Base-by-base conservation (phyloP, 495 filamentous ascomycete genomes). In the Aspergillus heteromorphus region DNA sequence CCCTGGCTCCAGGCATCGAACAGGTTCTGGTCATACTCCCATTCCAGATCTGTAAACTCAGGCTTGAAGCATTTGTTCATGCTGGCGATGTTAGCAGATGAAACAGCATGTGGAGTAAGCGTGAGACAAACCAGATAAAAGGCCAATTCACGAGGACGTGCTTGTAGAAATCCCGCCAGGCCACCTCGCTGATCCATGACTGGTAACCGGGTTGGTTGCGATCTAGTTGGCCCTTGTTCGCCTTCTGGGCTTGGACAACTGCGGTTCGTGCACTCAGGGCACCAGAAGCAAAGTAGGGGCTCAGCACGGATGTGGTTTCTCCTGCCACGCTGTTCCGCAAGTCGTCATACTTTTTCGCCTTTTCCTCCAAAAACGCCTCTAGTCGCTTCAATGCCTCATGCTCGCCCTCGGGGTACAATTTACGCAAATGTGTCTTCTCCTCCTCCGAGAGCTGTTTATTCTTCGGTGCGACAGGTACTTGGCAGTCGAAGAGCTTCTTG, bases 61-160 rank as follows among this genome's bases (percentile, higher is more conserved):
- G 86, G 84, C 61, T 96, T 96, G 79, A 92, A 96, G 11, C 91
- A 88, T 60, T 93, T 96, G 73, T 87, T 87, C 92, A 96, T 96
- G 67, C 89, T 88, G 31, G 21, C 38, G 20, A 0, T 2, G 63
- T 51, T 55, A 50, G 31, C 18, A 49, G 10, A 27, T 19, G 20
- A n/a, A 11, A 23, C 29, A 11, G 0, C 0, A 23, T 31, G 23
- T 10, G 27, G 18, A 17, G 6, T 43, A 7, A 49, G 17, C n/a
- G 20, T 21, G 19, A 13, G 7, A 63, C 77, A 51, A 67, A 90
- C 87, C 90, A 92, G 30, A 95, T 81, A 57, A 90, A 93, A 4
- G 92, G 92, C 88, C 88, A 96, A 53, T 92, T 75, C 2, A 81
- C 86, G 13, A 96, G 73, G 4, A 96, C 87, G 66, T 96, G 89